A percentile compares a stretch with the other conserved stretches of the same genome.
Conservation (phyloP, 176 grass and related monocot species). For the Eragrostis nindensis region DNA sequence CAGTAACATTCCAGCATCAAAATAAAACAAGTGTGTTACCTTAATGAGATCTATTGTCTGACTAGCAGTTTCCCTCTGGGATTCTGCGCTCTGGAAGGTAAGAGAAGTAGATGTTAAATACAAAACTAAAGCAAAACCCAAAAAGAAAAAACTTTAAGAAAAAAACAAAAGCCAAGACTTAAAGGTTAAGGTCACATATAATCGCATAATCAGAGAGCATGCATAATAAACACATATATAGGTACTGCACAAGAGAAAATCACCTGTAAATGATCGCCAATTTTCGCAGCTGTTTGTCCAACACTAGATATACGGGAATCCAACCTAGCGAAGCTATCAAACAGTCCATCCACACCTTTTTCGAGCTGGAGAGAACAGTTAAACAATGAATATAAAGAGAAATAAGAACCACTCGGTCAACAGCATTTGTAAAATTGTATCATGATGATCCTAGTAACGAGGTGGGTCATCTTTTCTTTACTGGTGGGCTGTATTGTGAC, state of each 20-base stretch:
- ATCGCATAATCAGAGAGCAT: constrained; percentile 21
- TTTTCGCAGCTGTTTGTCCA: constrained; percentile 99
- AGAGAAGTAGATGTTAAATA: constrained; percentile 29
- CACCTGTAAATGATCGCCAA: constrained; percentile 99
- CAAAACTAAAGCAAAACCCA: constrained; percentile 5
- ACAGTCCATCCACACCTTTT: constrained; percentile 97
- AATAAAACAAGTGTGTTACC: constrained; percentile 50
- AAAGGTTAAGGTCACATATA: constrained; percentile 19
- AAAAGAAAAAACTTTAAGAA: neutral
- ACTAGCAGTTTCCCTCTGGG: constrained; percentile 97
- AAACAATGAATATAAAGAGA: constrained; percentile 29
- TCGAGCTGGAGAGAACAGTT: constrained; percentile 72
- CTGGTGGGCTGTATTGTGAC: neutral
- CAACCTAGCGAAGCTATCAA: constrained; percentile 94
- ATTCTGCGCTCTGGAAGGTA: constrained; percentile 87
- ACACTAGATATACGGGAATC: constrained; percentile 98
- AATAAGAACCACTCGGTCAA: constrained; percentile 14
- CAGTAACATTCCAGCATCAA: constrained; percentile 26
- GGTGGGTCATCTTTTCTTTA: neutral
- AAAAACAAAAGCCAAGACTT: constrained; percentile 16
- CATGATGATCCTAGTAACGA: constrained; percentile 13
- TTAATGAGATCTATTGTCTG: constrained; percentile 99
- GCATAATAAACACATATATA: constrained; percentile 28
- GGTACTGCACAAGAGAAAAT: constrained; percentile 37
- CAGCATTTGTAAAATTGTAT: constrained; percentile 7